Percentiles rank a stretch among this genome's conserved stretches.
These are phyloP conservation scores for Didymella sp. DNA, from an alignment of 2,329 filamentous ascomycete genomes.

Conservation along the genomic window DNA sequence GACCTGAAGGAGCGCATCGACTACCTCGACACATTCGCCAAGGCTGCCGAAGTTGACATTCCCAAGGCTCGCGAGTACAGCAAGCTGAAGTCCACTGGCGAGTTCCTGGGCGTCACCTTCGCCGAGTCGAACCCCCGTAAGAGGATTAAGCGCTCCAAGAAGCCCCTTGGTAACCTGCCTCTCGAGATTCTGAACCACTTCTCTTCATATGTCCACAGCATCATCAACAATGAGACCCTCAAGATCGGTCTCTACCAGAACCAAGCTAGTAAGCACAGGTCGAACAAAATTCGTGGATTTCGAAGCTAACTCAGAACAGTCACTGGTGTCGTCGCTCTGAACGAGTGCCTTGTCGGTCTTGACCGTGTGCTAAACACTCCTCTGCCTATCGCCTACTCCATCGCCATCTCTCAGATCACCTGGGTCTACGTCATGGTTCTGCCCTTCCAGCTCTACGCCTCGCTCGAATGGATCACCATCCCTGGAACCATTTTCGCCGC, in stretches of 20 bases:
- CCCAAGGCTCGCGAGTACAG: conserved; percentile 39
- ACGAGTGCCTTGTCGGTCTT: conserved; percentile 74
- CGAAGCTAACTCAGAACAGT: conserved; percentile 45
- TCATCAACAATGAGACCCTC: conserved; percentile 64
- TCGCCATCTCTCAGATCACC: conserved; percentile 84
- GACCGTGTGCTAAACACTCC: conserved; percentile 84
- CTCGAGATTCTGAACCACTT: conserved; percentile 80
- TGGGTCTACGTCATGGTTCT: conserved; percentile 83
- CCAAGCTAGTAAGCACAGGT: conserved; percentile 52
- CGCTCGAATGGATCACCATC: conserved; percentile 76
- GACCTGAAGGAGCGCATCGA: conserved; percentile 74
- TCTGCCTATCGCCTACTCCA: conserved; percentile 81
- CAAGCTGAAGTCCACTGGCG: conserved; percentile 67
- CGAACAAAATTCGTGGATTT: too few relatives aligned
- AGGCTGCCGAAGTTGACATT: conserved; percentile 58
- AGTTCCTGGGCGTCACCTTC: conserved; percentile 78
- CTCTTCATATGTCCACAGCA: conserved; percentile 68
- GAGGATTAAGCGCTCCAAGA: conserved; percentile 73
- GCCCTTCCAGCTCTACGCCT: conserved; percentile 76
- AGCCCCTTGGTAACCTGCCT: conserved; percentile 81
- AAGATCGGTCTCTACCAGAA: conserved; percentile 66
- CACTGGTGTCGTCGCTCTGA: conserved; percentile 68
- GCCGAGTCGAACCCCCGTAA: conserved; percentile 81
- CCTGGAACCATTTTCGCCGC: conserved; percentile 74
- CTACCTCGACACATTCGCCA: conserved; percentile 78